Base-by-base conservation (phyloP, 208 protist genomes). In the Trypanosoma cruzi region DNA sequence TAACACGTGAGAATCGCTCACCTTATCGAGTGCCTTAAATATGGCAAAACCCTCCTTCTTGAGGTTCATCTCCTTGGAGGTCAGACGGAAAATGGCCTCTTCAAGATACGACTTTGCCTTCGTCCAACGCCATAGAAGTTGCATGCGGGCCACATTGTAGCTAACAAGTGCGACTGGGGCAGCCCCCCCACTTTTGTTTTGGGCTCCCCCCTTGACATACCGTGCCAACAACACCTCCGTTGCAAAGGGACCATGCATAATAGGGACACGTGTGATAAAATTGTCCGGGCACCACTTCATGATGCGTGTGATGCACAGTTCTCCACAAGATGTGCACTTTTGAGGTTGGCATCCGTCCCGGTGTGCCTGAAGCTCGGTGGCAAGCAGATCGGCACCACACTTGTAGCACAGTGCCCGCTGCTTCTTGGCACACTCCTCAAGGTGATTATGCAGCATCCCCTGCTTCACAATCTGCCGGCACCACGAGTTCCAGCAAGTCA, bases 401-500 rank as follows among this genome's bases (percentile, higher is more conserved):
- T 93, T 93, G 56, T 82, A 84, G 73, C 87, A 93, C 36, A 92
- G 73, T 31, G 83, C 79, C 59, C 85, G 86, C 50, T 95, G 85
- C 62, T 81, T 75, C 71, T 76, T 75, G 1, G 76, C 84, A 67
- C 90, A 95, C 64, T 93, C 80, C 74, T 95, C 88, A 36, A 93
- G 68, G 68, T 95, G 90, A 62, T 84, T 84, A 56, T 84, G 60
- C 58, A 95, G 69, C 52, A 82, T 74, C 8, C 86, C 85, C 56
- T 92, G 90, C 24, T 85, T 81, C 16, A 95, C 81, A 56, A 95
- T 92, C 53, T 90, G 71, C 13, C 84, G 87, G 59, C 90, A 95
- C 89, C 89, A 94, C 64, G 80, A 90, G 74, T 94, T 92, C 84
- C 84, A 90, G 76, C 89, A 94, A 36, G 89, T 94, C 40, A 94